A percentile compares a stretch with the other conserved stretches of the same genome.
These are phyloP conservation scores for Pichia kluyveri DNA, from an alignment of 805 yeast species.

Conservation along the genomic window DNA sequence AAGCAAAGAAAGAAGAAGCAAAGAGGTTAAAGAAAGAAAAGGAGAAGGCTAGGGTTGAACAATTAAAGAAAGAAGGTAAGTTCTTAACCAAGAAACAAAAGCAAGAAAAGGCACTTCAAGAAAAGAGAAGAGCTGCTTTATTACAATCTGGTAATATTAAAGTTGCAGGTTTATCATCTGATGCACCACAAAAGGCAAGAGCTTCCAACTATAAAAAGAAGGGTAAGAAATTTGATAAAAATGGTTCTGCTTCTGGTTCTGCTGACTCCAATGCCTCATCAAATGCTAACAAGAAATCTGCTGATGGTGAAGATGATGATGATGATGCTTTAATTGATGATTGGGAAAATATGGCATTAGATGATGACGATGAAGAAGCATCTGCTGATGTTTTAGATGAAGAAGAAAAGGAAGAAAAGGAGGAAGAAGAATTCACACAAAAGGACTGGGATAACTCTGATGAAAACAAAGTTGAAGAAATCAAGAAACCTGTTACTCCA, in stretches of 20 bases:
- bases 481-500: slow-evolving; percentile 18
- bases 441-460: slow-evolving; percentile 23
- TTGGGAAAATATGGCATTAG: slow-evolving; percentile 71
- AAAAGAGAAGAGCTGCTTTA: slow-evolving; percentile 81
- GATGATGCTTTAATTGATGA: slow-evolving; percentile 56
- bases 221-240: slow-evolving; percentile 22
- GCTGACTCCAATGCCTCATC: neutral
- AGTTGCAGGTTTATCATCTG: slow-evolving; percentile 60
- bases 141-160: slow-evolving; percentile 63
- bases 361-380: slow-evolving; percentile 37
- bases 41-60: slow-evolving; percentile 80
- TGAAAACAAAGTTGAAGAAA: slow-evolving; percentile 16
- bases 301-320: slow-evolving; percentile 30
- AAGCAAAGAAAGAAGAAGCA: slow-evolving; percentile 51
- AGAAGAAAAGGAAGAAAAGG: slow-evolving; percentile 25
- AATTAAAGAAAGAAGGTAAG: slow-evolving; percentile 93
- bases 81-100: slow-evolving; percentile 89
- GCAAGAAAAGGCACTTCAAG: slow-evolving; percentile 79
- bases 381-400: slow-evolving; percentile 19
- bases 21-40: slow-evolving; percentile 71
- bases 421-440: slow-evolving; percentile 24
- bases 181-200: slow-evolving; percentile 4
- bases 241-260: slow-evolving; percentile 2
- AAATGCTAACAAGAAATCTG: neutral
- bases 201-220: slow-evolving; percentile 58